Evolutionary conservation across 441 rosid species (phyloP).

Genomic region (Pelargonium exstipulatum): DNA sequence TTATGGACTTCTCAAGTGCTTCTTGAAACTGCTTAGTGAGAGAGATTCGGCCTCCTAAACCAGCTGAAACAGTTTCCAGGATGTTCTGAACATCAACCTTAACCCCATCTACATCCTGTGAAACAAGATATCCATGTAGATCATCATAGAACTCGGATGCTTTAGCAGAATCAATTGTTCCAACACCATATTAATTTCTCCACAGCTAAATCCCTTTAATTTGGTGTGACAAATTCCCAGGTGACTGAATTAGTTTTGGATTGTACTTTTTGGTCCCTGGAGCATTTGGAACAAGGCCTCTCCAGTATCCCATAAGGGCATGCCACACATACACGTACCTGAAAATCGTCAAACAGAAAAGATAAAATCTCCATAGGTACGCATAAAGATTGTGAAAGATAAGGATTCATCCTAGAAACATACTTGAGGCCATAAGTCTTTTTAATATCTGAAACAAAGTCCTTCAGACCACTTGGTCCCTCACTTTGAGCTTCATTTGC

Average conservation of each 20-base stretch:
- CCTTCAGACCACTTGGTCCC: conserved; percentile 33
- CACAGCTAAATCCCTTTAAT: conserved; percentile 40
- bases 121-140: conserved; percentile 45
- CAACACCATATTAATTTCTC: conserved; percentile 45
- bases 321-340: conserved; percentile 46
- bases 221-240: conserved; percentile 39
- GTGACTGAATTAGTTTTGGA: conserved; percentile 39
- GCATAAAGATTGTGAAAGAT: background rate
- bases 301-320: conserved; percentile 45
- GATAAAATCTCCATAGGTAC: conserved; percentile 8
- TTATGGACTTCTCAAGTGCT: conserved; percentile 46
- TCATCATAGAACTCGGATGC: conserved; percentile 46
- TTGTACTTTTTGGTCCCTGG: conserved; percentile 32
- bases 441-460: conserved; percentile 44
- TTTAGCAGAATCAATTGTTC: conserved; percentile 40
- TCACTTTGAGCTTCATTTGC: conserved; percentile 24
- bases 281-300: conserved; percentile 45
- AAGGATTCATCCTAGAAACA: conserved; percentile 12
- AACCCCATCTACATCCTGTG: conserved; percentile 48
- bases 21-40: conserved; percentile 43
- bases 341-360: conserved; percentile 14
- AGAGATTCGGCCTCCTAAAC: conserved; percentile 41
- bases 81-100: conserved; percentile 62
- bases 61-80: conserved; percentile 40
- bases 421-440: conserved; percentile 41